phyloP scores from a whole-genome alignment of 2,329 filamentous ascomycete species.

The Fusarium cyanostomum region DNA sequence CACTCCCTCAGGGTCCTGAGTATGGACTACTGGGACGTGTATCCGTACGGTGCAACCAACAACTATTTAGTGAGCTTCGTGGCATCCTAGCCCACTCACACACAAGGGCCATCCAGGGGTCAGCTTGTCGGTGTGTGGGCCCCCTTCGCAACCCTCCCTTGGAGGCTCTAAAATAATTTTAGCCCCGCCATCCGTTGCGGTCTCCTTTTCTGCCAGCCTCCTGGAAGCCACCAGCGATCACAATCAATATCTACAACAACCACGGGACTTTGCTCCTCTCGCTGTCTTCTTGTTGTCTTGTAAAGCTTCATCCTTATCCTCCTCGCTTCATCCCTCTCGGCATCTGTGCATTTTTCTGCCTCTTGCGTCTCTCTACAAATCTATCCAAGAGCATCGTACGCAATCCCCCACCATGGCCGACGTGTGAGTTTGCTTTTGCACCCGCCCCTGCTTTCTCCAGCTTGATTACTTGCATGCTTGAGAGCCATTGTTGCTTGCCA shows the following conservation, averaged over 20 bases:
- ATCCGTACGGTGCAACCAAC: slow-evolving; percentile 12
- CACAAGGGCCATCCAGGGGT: slow-evolving; percentile 16
- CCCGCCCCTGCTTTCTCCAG: slow-evolving; percentile 13
- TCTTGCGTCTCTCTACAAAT: slow-evolving; percentile 17
- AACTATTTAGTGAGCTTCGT: too few species aligned
- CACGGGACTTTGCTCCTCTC: slow-evolving; percentile 39
- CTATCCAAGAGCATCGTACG: slow-evolving; percentile 24
- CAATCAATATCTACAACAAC: slow-evolving; percentile 46
- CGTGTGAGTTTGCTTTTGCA: slow-evolving; percentile 47
- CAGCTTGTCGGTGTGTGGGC: slow-evolving; percentile 12
- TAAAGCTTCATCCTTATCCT: slow-evolving; percentile 39
- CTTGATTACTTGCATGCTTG: slow-evolving; percentile 5
- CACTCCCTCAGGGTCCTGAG: too few species aligned
- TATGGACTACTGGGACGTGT: background rate
- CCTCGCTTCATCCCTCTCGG: slow-evolving; percentile 30
- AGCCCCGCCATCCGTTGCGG: slow-evolving; percentile 53
- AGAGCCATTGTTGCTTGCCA: background rate
- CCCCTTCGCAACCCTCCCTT: slow-evolving; percentile 25
- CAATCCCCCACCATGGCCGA: slow-evolving; percentile 52
- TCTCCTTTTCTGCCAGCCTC: slow-evolving; percentile 47
- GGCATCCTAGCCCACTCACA: slow-evolving; percentile 10
- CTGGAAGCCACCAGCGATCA: slow-evolving; percentile 34
- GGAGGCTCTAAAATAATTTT: slow-evolving; percentile 51
- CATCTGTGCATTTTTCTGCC: slow-evolving; percentile 33
- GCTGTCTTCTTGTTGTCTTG: slow-evolving; percentile 35